Evolutionary conservation across 208 protist genomes (phyloP), one percentile per base, ranked within the genome.

Genomic region (Kentomonas sorsogonicus): DNA sequence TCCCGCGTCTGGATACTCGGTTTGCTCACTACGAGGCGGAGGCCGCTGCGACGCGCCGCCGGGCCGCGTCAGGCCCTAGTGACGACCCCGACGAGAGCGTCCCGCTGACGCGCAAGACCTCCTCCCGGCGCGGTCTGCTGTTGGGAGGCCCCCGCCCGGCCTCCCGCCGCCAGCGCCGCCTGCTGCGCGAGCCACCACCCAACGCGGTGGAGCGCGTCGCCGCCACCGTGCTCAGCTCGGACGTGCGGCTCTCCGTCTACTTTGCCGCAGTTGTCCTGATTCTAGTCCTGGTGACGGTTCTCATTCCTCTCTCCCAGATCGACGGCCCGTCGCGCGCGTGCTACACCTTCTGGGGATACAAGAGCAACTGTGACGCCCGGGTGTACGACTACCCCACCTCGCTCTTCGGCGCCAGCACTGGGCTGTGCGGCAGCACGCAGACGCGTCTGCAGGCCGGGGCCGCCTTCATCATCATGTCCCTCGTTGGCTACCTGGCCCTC

Each of bases 301-400:
- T 72, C 4, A 67, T 83, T 33, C 72, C 72, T 13, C 74, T 70
- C 20, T 79, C 83, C 5, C 76, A 86, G 61, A 18, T 89, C 16
- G 76, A 84, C 43, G 7, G 70, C 4, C 25, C 47, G 9, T 38
- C 52, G 47, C 60, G 58, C 23, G 44, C 29, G 9, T 92, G 85
- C 63, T 81, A 81, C 57, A 89, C 85, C 5, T 89, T 78, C 63
- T 92, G 80, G 73, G 85, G 85, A 11, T 89, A 72, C 63, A 92
- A 92, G 53, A 13, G 41, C 2, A 55, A 92, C 64, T 92, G 85
- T 55, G 78, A 87, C 33, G 33, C 48, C 33, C 27, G 30, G 25
- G 53, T 39, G 18, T 92, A 89, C 57, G 72, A 56, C 2, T n/a
- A n/a, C n/a, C 30, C 47, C 27, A 65, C 60, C 2, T 74, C 71